Conservation (phyloP, 768 basidiomycete species). For the Leccinum barrowsii region DNA sequence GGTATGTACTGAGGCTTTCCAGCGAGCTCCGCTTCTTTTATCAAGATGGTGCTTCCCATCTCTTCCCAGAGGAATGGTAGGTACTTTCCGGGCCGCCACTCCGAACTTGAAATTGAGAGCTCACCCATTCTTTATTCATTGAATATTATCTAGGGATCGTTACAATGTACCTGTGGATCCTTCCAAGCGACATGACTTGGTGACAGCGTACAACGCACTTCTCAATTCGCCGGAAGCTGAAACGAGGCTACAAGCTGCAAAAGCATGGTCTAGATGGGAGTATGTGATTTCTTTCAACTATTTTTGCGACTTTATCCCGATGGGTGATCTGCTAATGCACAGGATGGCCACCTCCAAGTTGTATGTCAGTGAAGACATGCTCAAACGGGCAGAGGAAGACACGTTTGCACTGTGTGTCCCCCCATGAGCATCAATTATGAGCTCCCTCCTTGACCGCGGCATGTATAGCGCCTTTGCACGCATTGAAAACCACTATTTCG, state of each 20-base stretch:
- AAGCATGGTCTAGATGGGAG: conserved; percentile 92
- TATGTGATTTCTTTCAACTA: conserved; percentile 37
- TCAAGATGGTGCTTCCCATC: conserved; percentile 75
- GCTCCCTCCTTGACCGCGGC: conserved; percentile 4
- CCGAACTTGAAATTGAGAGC: background rate
- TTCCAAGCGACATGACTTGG: conserved; percentile 71
- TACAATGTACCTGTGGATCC: conserved; percentile 81
- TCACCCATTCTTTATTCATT: background rate
- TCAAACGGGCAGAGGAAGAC: conserved; percentile 68
- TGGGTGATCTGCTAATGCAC: background rate
- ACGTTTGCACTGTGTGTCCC: conserved; percentile 67
- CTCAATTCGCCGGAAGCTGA: conserved; percentile 70
- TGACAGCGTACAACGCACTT: conserved; percentile 79
- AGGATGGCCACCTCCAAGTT: conserved; percentile 85
- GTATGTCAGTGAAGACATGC: conserved; percentile 60
- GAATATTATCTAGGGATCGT: conserved; percentile 59
- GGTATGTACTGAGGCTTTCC: background rate
- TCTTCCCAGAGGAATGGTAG: conserved; percentile 89
- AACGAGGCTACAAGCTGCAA: conserved; percentile 65
- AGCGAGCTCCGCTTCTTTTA: conserved; percentile 91
- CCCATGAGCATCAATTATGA: conserved; percentile 2
- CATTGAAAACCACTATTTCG: conserved; percentile 90
- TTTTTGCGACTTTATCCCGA: background rate
- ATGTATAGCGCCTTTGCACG: conserved; percentile 69
- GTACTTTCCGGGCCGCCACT: conserved; percentile 2